Evolutionary conservation across 2,329 filamentous ascomycete genomes (phyloP).

Genomic region (Aspergillus ochraceus): DNA sequence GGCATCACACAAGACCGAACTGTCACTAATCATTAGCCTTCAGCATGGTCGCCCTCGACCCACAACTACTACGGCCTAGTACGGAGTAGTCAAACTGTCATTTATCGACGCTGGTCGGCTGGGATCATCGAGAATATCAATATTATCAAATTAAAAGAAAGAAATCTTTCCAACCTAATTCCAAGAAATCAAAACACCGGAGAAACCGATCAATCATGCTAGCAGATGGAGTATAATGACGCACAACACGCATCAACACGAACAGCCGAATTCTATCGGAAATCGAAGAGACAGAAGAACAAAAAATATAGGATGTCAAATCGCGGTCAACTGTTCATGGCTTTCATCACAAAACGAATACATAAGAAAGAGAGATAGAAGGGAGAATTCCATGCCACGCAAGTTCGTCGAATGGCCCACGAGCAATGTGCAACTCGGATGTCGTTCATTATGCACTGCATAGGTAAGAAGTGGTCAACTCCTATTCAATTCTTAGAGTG

Average conservation of each 20-base stretch:
- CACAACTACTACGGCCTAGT: neutral
- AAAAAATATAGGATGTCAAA: neutral
- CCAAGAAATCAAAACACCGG: neutral
- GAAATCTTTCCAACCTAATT: neutral
- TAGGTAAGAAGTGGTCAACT: neutral
- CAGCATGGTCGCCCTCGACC: neutral
- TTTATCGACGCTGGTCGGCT: neutral
- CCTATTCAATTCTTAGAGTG: neutral
- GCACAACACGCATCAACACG: neutral
- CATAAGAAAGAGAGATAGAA: slow-evolving; percentile 2
- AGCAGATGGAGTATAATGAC: slow-evolving; percentile 1
- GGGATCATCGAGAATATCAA: neutral
- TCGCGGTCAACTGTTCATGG: neutral
- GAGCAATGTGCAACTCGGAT: neutral
- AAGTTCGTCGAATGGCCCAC: neutral
- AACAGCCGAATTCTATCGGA: slow-evolving; percentile 2
- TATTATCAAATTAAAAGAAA: neutral
- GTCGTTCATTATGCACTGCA: neutral
- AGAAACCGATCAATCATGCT: slow-evolving; percentile 2
- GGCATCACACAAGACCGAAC: neutral
- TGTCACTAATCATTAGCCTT: neutral
- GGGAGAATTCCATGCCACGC: neutral
- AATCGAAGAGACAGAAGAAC: neutral
- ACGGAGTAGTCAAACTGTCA: neutral
- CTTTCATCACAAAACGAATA: neutral